These are phyloP conservation scores for Kwoniella dendrophila DNA, from an alignment of 768 basidiomycete species.

Conservation along the genomic window DNA sequence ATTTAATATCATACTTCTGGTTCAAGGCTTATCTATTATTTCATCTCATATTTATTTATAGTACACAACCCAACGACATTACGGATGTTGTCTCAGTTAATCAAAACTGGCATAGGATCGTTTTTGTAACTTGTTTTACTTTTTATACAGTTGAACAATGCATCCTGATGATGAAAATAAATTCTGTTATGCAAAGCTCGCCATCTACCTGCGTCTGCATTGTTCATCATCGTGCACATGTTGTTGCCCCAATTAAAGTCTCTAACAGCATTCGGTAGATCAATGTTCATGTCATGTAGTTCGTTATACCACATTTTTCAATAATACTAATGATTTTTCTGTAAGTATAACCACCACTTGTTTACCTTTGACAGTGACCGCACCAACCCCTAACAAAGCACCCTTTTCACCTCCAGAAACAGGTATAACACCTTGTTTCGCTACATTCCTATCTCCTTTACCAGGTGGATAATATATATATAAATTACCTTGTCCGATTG, in stretches of 20 bases:
- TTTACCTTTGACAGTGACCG: conserved; percentile 56
- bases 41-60: neutral
- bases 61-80: neutral
- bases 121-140: too few relatives aligned
- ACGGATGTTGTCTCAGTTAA: too few relatives aligned
- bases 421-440: conserved; percentile 79
- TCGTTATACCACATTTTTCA: conserved; percentile 24
- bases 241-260: too few relatives aligned
- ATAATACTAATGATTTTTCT: conserved; percentile 71
- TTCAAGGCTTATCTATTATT: neutral
- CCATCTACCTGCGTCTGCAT: too few relatives aligned
- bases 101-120: too few relatives aligned
- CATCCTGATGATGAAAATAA: too few relatives aligned
- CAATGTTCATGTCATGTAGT: too few relatives aligned
- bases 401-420: conserved; percentile 72
- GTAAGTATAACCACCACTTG: conserved; percentile 66
- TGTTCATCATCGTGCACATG: too few relatives aligned
- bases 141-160: too few relatives aligned
- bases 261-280: too few relatives aligned
- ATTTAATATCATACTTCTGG: too few relatives aligned
- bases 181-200: too few relatives aligned
- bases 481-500: conserved; percentile 73
- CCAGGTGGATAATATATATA: conserved; percentile 75
- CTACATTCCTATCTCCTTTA: conserved; percentile 58
- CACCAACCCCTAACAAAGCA: conserved; percentile 74